Conservation (phyloP, 225 moss, liverwort and hornwort species). For the Polytrichum commune region DNA sequence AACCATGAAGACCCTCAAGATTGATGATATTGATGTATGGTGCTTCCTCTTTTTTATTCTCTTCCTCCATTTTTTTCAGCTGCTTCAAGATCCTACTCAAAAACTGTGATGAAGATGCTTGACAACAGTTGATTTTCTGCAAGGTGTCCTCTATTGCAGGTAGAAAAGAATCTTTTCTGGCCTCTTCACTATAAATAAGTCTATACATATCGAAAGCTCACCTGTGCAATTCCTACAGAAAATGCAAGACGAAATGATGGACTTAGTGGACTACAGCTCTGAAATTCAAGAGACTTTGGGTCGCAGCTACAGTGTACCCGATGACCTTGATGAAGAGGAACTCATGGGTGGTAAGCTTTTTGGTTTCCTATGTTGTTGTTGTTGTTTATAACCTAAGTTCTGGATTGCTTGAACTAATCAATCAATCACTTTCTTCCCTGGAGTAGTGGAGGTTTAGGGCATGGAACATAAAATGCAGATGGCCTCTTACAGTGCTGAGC, state of each 20-base stretch:
- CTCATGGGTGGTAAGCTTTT: slow-evolving; percentile 74
- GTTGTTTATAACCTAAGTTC: too few relatives aligned
- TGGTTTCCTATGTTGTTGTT: too few relatives aligned
- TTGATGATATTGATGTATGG: slow-evolving; percentile 89
- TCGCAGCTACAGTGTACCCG: slow-evolving; percentile 94
- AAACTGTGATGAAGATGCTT: too few relatives aligned
- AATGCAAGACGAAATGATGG: slow-evolving; percentile 99
- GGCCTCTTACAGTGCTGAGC: too few relatives aligned
- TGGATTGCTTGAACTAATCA: too few relatives aligned
- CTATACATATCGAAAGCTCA: slow-evolving; percentile 10
- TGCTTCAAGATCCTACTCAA: too few relatives aligned
- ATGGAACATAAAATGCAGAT: too few relatives aligned
- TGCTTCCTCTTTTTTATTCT: not conserved
- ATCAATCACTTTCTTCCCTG: too few relatives aligned
- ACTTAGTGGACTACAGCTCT: slow-evolving; percentile 92
- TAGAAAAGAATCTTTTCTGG: not conserved
- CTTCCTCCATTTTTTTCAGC: not conserved
- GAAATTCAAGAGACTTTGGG: slow-evolving; percentile 97
- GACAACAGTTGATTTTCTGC: too few relatives aligned
- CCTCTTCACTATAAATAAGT: not conserved
- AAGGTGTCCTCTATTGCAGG: not conserved
- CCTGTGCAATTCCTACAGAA: slow-evolving; percentile 48
- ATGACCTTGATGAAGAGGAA: slow-evolving; percentile 96
- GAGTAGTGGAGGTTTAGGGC: too few relatives aligned
- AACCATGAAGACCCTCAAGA: slow-evolving; percentile 96